Evolutionary conservation across 1,139 yeast species (phyloP), one percentile per base, ranked within the genome.

Genomic region (Scheffersomyces lignicola): DNA sequence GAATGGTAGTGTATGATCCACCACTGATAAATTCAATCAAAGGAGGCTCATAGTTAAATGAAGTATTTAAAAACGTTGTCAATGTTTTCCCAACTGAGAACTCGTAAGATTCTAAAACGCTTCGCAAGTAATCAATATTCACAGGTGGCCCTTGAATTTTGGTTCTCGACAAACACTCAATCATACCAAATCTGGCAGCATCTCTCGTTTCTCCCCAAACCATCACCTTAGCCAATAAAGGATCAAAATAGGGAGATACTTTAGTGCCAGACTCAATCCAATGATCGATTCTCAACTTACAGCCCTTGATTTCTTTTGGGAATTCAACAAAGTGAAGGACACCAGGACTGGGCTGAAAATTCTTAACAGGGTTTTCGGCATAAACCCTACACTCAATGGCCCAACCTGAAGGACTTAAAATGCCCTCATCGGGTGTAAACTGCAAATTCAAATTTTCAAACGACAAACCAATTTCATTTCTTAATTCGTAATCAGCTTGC

Each of bases 311-410:
- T 83, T 87, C 83, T 24, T 69, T 63, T 8, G 97, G 97, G 71
- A 89, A 90, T 35, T 65, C 61, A 24, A 90, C 92, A 47, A 88
- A 90, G 8, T 88, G 80, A 43, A 92, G 69, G 61, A 85, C 95
- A 48, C 98, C 98, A 28, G 97, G 97, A 24, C 96, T 87, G 20
- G 97, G 97, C 75, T 84, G 76, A 60, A 92, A 92, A 47, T 83
- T 96, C 57, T 88, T 89, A 32, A 86, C 90, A 1, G 98, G 97
- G 62, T 92, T 90, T 62, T 92, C 98, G 24, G 97, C 97, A 51
- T 90, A 92, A 36, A 92, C 70, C 58, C 98, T 78, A 18, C 96
- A 97, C 62, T 92, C 98, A 88, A 92, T 90, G 0, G 97, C 79
- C 3, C 94, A 95, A 44, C 97, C 97, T 5, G 9, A n/a, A 4